phyloP scores from a whole-genome alignment of 495 filamentous ascomycete genomes.

The Sordaria brevicollis region DNA sequence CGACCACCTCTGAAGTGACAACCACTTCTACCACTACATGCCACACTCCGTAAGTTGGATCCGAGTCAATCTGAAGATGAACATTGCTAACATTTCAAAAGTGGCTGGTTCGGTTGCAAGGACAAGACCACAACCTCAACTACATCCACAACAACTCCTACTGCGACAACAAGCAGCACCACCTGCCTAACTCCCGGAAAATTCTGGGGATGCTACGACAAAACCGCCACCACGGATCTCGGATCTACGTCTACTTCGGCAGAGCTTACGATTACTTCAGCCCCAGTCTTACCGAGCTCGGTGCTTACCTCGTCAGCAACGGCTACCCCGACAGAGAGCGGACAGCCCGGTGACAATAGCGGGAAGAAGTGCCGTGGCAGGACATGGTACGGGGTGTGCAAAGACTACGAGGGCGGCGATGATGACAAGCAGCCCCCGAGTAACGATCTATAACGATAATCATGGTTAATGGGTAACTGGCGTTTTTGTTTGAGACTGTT shows the following conservation, averaged over 20 bases:
- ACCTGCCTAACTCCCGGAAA: conserved; percentile 43
- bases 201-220: conserved; percentile 49
- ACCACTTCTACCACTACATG: conserved; percentile 46
- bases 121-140: conserved; percentile 33
- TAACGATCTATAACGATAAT: neutral
- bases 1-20: conserved; percentile 34
- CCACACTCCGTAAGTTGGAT: conserved; percentile 34
- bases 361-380: conserved; percentile 21
- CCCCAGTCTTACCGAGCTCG: conserved; percentile 15
- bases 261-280: conserved; percentile 18
- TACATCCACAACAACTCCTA: conserved; percentile 18
- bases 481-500: neutral
- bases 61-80: conserved; percentile 25
- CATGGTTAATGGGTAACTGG: neutral
- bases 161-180: conserved; percentile 22
- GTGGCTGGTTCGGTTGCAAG: conserved; percentile 62
- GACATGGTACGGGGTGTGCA: conserved; percentile 35
- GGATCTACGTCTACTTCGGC: conserved; percentile 17
- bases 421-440: neutral
- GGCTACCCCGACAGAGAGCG: neutral
- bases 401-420: conserved; percentile 20
- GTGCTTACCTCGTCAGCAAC: conserved; percentile 10
- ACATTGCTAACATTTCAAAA: conserved; percentile 44
- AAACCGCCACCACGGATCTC: conserved; percentile 21
- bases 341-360: conserved; percentile 1